These are phyloP conservation scores for Lactarius tabidus DNA, from an alignment of 768 basidiomycete species.

Conservation along the genomic window DNA sequence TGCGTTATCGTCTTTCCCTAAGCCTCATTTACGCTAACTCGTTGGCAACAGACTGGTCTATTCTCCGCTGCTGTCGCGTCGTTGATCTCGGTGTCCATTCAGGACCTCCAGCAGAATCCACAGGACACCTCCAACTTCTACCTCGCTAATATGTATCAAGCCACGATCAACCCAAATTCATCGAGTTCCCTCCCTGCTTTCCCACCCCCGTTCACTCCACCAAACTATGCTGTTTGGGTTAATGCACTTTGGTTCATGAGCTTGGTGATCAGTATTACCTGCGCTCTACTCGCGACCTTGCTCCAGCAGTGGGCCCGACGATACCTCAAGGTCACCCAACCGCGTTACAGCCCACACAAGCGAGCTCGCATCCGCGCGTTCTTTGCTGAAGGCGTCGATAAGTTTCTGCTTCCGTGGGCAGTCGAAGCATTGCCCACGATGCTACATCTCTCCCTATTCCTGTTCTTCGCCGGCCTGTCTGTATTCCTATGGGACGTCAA, in stretches of 20 bases:
- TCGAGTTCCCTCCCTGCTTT: not conserved
- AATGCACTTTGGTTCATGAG: not conserved
- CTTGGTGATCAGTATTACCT: not conserved
- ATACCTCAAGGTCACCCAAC: not conserved
- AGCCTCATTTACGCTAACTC: no score
- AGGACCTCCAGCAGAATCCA: not conserved
- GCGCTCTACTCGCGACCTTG: not conserved
- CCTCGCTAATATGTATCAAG: not conserved
- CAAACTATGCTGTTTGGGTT: not conserved
- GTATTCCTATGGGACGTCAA: not conserved
- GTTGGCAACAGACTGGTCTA: not conserved
- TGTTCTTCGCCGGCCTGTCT: not conserved
- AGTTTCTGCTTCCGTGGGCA: not conserved
- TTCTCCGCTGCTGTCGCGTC: not conserved
- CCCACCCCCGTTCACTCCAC: not conserved
- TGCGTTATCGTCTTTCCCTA: not conserved
- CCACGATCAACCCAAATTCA: not conserved
- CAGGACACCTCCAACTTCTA: not conserved
- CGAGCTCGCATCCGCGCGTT: not conserved
- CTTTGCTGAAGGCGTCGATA: not conserved
- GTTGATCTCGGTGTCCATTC: not conserved
- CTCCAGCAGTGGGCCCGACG: not conserved
- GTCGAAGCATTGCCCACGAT: not conserved
- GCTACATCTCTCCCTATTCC: not conserved
- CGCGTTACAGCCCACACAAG: not conserved